A percentile compares a stretch with the other conserved stretches of the same genome.
Evolutionary conservation across 371 early-diverging fungal species (phyloP).

Genomic region (Blastocladiella emersonii): DNA sequence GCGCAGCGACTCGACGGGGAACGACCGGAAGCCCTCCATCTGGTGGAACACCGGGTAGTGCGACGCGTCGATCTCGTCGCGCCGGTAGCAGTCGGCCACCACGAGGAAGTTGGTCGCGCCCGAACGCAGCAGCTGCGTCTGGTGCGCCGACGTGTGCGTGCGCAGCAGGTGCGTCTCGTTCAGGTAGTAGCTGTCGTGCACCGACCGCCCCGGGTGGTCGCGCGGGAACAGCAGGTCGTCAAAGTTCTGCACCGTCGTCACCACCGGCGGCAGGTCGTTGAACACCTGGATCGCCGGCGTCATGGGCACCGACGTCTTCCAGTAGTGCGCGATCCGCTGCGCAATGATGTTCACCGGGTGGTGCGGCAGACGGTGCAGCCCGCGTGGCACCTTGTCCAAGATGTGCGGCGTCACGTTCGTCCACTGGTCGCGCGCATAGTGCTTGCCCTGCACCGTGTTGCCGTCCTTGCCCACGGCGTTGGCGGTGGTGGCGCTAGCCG

Average conservation of each 20-base stretch:
- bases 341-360: constrained; percentile 82
- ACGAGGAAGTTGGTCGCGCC: constrained; percentile 41
- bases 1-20: constrained; percentile 11
- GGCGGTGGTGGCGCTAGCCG: no score
- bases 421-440: constrained; percentile 33
- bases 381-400: constrained; percentile 54
- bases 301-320: constrained; percentile 4
- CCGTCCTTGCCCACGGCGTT: not conserved
- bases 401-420: constrained; percentile 72
- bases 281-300: not conserved
- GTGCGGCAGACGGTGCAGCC: constrained; percentile 61
- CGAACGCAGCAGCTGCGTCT: constrained; percentile 50
- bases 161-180: constrained; percentile 64
- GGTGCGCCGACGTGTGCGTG: constrained; percentile 93
- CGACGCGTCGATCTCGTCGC: constrained; percentile 88
- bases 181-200: constrained; percentile 85
- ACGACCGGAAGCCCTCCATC: constrained; percentile 77
- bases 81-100: constrained; percentile 90
- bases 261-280: constrained; percentile 41
- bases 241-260: constrained; percentile 74
- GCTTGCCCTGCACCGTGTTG: not conserved
- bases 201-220: constrained; percentile 71
- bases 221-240: constrained; percentile 69
- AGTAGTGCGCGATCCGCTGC: constrained; percentile 61
- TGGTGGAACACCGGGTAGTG: constrained; percentile 98